phyloP scores from a whole-genome alignment of 148 eudicot species.

The Chenopodium album region DNA sequence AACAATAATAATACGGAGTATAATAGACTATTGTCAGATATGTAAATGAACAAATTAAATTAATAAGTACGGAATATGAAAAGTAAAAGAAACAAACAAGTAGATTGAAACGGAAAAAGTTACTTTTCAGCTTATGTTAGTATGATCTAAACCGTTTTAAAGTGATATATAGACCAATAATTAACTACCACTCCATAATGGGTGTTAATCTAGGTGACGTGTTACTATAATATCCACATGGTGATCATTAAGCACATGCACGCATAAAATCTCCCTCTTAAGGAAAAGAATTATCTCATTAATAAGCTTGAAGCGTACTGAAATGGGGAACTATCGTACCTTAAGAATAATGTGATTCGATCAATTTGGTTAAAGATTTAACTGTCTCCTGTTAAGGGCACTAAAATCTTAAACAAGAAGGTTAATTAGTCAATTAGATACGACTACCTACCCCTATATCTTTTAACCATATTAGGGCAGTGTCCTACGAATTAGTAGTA shows the following conservation, averaged over 20 bases:
- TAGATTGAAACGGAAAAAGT: too few species aligned
- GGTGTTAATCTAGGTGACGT: not conserved
- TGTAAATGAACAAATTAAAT: too few species aligned
- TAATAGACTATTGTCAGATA: too few species aligned
- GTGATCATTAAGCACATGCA: slow-evolving; percentile 2
- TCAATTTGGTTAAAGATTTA: slow-evolving; percentile 18
- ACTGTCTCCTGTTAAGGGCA: slow-evolving; percentile 18
- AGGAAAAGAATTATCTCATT: too few species aligned
- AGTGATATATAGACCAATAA: not conserved
- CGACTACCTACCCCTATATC: slow-evolving; percentile 5
- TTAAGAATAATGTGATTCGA: not conserved
- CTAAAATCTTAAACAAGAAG: slow-evolving; percentile 17
- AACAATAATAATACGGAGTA: too few species aligned
- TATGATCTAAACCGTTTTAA: too few species aligned
- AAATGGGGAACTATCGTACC: not conserved
- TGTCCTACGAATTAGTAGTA: slow-evolving; percentile 7
- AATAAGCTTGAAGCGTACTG: not conserved
- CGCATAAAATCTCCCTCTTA: not conserved
- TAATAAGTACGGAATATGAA: too few species aligned
- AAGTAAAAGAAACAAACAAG: too few species aligned
- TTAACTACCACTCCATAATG: not conserved
- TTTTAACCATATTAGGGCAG: slow-evolving; percentile 6
- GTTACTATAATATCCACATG: not conserved
- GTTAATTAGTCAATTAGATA: not conserved
- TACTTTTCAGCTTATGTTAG: too few species aligned